Evolutionary conservation across 1,284 basidiomycete species (phyloP), one percentile per base, ranked within the genome.

Genomic region (Apiotrichum laibachii): DNA sequence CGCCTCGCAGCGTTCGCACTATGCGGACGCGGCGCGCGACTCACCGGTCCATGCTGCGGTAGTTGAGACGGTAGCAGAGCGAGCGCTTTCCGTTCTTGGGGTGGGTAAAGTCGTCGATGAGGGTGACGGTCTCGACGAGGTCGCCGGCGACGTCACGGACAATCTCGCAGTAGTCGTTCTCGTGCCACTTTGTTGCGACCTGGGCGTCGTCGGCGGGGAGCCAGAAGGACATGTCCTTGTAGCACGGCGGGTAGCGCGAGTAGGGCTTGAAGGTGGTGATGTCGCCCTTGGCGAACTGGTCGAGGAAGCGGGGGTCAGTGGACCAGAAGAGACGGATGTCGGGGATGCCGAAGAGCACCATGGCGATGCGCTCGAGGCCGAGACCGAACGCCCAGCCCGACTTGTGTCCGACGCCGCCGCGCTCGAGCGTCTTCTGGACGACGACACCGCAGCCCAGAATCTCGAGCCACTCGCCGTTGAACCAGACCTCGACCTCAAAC

Each of bases 261-360:
- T 92, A 96, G 1, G 90, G 85, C 69, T 86, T 85, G 82, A 96
- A 96, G 0, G 85, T 84, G 9, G 82, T 85, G 65, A 96, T 88
- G 59, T 86, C 77, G n/a, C 86, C 88, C 39, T 83, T 79, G 37
- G 81, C 77, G 79, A 99, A 99, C 69, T 99, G 96, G 12, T 84
- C 83, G 35, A 89, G 79, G 83, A 99, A 99, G 11, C 95, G 87
- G 19, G 83, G 70, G 71, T 99, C 96, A 53, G 81, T 78, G 2
- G 93, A 94, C 96, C 96, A 99, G 83, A 99, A 99, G 15, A 99
- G 82, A n/a, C 96, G 89, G 71, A 99, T 99, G 75, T 99, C 96
- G 4, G 95, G 96, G 57, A 99, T 96, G 18, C 87, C 89, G 79
- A 89, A 99, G 54, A 99, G 85, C 62, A 99, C 88, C 96, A 99